These are phyloP conservation scores for Ilyonectria sp. DNA, from an alignment of 2,329 filamentous ascomycete species.

Conservation along the genomic window DNA sequence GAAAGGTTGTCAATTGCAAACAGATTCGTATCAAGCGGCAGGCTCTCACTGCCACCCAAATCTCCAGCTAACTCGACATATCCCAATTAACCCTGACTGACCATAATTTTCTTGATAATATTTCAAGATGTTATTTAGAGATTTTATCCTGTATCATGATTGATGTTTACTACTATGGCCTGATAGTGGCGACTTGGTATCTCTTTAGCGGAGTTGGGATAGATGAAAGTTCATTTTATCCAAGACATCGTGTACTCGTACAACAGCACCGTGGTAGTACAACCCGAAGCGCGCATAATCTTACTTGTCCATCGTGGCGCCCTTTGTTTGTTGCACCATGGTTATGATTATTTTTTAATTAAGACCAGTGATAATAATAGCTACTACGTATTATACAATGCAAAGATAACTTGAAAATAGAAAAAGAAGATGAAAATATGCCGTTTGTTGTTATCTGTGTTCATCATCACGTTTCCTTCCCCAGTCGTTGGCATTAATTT, in stretches of 20 bases:
- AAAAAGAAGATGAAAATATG: background rate
- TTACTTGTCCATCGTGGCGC: background rate
- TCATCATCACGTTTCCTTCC: background rate
- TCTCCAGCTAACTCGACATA: no score
- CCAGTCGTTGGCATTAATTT: constrained; percentile 5
- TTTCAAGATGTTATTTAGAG: no score
- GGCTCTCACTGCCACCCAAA: no score
- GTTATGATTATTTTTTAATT: background rate
- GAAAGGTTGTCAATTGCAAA: no score
- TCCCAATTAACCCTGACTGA: no score
- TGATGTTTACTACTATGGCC: no score
- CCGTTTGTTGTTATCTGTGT: background rate
- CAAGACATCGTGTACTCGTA: background rate
- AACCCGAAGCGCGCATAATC: background rate
- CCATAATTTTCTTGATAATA: no score
- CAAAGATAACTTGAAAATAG: background rate
- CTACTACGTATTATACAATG: constrained; percentile 7
- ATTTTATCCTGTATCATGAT: no score
- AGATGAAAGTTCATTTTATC: constrained; percentile 6
- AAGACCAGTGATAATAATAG: constrained; percentile 4
- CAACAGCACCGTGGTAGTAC: background rate
- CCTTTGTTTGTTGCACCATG: background rate
- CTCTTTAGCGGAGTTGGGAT: no score
- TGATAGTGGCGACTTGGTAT: no score
- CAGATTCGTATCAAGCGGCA: no score